phyloP scores from a whole-genome alignment of 306 rosid genomes.

The Trifolium dubium region DNA sequence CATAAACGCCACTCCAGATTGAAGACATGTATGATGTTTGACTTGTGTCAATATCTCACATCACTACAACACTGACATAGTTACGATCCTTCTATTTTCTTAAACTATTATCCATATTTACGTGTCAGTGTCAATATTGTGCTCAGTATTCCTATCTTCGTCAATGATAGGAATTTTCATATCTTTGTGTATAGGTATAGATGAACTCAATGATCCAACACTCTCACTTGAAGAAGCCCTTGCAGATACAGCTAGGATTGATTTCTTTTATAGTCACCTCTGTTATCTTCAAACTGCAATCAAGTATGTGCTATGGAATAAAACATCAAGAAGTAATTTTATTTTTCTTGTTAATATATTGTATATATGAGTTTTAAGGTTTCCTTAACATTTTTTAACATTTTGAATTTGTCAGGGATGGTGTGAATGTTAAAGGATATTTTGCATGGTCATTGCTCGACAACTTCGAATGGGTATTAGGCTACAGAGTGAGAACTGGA shows the following conservation, averaged over 20 bases:
- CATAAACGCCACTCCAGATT: background rate
- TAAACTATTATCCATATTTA: background rate
- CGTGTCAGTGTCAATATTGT: background rate
- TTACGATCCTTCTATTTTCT: background rate
- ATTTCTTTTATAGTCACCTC: slow-evolving; percentile 48
- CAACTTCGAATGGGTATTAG: slow-evolving; percentile 60
- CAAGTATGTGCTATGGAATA: slow-evolving; percentile 30
- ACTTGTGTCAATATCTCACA: background rate
- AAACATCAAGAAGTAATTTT: background rate
- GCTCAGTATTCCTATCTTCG: too few relatives aligned
- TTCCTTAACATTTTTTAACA: background rate
- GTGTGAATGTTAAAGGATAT: slow-evolving; percentile 63
- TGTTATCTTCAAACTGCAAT: slow-evolving; percentile 49
- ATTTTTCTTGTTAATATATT: background rate
- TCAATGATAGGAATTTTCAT: too few relatives aligned
- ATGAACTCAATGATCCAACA: slow-evolving; percentile 50
- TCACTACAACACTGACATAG: too few relatives aligned
- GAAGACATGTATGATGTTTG: background rate
- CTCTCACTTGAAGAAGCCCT: slow-evolving; percentile 52
- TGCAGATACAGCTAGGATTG: slow-evolving; percentile 51
- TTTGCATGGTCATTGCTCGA: slow-evolving; percentile 80
- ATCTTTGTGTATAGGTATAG: slow-evolving; percentile 43
- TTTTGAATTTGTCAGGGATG: slow-evolving; percentile 39
- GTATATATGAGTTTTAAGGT: background rate
- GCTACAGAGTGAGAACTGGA: slow-evolving; percentile 55